Evolutionary conservation across 1,284 basidiomycete genomes (phyloP), one percentile per base, ranked within the genome.

Genomic region (Rhizoctonia solani): DNA sequence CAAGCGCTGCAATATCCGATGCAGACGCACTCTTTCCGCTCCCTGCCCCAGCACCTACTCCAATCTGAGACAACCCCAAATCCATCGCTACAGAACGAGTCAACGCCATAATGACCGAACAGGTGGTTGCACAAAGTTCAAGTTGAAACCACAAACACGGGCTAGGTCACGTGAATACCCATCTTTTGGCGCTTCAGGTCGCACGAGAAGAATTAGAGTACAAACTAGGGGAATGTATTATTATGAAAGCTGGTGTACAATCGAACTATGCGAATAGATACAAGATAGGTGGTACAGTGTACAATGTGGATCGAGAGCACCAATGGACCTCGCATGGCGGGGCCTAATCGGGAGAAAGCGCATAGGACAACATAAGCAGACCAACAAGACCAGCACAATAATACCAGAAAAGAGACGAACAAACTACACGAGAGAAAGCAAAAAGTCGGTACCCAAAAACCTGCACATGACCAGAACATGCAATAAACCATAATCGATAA

Each of bases 251-350:
- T 47, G 55, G 25, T 16, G 55, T 39, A 30, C 41, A 42, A 19
- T 16, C n/a, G 42, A 27, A 30, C 55, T 59, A 47, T 59, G 55
- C 42, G 55, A 59, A 59, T 59, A 59, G 55, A 59, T 59, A 59
- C 55, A 59, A 59, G 34, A 41, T 44, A 59, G 55, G 42, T 27
- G 29, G 30, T 59, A 59, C 55, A n/a, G n/a, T 59, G 55, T 59
- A 59, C 55, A 59, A 32, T 59, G 55, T 21, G 19, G 19, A 23
- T 47, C n/a, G 44, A 11, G 44, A 47, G 13, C 11, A 11, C 11
- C 19, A 47, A 47, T 9, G 11, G 21, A 6, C 44, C 44, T n/a
- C 9, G 16, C 37, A 29, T 52, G 25, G 49, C 23, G 16, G 29
- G 49, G 49, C 49, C 37, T 8, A 39, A 52, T 9, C 55, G 29